Evolutionary conservation across 1,284 basidiomycete genomes (phyloP).

Genomic region (Caloboletus inedulis): DNA sequence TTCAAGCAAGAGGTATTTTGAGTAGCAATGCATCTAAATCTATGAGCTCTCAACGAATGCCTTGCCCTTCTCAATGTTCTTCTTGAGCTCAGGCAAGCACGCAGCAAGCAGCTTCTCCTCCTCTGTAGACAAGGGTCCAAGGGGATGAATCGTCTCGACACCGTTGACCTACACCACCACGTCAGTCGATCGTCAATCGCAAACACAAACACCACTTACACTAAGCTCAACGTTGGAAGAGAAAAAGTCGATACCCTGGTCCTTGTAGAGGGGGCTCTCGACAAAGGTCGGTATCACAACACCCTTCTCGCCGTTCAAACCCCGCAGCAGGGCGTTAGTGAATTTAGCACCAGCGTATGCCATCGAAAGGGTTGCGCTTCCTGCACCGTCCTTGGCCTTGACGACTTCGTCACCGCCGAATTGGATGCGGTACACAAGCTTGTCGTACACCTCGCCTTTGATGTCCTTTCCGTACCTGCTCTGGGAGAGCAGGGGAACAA

Average conservation of each 20-base stretch:
- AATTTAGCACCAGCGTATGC: constrained; percentile 94
- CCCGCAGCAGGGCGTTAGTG: constrained; percentile 78
- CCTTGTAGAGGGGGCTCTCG: constrained; percentile 79
- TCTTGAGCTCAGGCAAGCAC: constrained; percentile 89
- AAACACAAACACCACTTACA: constrained; percentile 47
- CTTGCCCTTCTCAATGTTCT: constrained; percentile 96
- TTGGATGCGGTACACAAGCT: constrained; percentile 84
- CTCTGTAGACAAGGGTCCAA: constrained; percentile 73
- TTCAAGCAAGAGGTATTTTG: constrained; percentile 28
- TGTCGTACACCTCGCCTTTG: constrained; percentile 60
- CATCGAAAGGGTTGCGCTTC: constrained; percentile 90
- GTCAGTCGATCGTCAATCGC: neutral
- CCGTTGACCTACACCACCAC: constrained; percentile 61
- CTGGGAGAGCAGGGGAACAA: constrained; percentile 94
- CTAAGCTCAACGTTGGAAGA: constrained; percentile 88
- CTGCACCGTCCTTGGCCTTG: constrained; percentile 86
- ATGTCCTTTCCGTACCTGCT: constrained; percentile 55
- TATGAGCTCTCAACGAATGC: constrained; percentile 59
- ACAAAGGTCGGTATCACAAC: constrained; percentile 86
- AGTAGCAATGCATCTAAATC: constrained; percentile 23
- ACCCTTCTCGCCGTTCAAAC: constrained; percentile 83
- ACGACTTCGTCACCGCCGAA: constrained; percentile 93
- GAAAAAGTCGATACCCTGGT: constrained; percentile 87
- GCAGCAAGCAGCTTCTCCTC: constrained; percentile 87
- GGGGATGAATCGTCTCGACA: constrained; percentile 84